Evolutionary conservation across 179 eudicot genomes (phyloP).

Genomic region (Silene noctiflora): DNA sequence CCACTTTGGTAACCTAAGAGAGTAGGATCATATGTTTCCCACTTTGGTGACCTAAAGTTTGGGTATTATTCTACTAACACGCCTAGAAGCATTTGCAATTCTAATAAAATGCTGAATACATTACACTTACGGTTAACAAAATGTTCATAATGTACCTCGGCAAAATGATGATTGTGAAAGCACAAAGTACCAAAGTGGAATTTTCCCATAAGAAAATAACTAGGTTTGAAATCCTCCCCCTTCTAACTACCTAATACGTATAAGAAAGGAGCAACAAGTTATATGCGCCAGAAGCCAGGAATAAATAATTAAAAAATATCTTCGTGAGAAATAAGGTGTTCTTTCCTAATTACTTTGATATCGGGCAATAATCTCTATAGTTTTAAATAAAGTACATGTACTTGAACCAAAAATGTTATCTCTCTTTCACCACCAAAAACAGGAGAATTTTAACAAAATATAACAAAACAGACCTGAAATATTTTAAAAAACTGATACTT

Average conservation of each 20-base stretch:
- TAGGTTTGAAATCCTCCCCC: neutral
- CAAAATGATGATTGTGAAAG: neutral
- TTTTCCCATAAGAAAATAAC: neutral
- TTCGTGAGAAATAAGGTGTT: neutral
- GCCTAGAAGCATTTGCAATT: neutral
- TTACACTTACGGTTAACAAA: neutral
- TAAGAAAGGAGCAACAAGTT: neutral
- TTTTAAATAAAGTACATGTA: neutral
- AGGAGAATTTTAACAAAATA: neutral
- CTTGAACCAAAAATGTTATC: constrained; percentile 1
- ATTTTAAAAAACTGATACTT: constrained; percentile 90
- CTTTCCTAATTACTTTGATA: neutral
- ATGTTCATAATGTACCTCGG: neutral
- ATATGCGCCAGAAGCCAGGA: neutral
- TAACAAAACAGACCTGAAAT: constrained; percentile 49
- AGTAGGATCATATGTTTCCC: no score
- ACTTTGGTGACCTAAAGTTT: no score
- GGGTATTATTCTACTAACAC: no score
- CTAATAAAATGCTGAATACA: no score
- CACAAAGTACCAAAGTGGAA: neutral
- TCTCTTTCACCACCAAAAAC: neutral
- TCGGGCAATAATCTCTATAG: neutral
- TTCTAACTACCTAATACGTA: neutral
- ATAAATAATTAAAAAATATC: neutral
- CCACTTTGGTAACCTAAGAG: neutral